Base-by-base conservation (phyloP, 768 basidiomycete genomes). In the Phaffia tasmanica region DNA sequence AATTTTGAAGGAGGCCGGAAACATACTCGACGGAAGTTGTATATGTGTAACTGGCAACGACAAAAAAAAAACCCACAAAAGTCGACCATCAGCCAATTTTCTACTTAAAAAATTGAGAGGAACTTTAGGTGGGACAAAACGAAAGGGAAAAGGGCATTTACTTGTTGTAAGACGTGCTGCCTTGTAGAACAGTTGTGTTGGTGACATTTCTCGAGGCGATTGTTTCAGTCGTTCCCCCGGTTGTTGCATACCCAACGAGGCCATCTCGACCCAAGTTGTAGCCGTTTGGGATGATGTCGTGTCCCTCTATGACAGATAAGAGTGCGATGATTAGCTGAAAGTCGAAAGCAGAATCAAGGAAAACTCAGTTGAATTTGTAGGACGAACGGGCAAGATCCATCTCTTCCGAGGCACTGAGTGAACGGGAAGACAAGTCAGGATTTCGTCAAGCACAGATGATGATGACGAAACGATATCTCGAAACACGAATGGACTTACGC, bases 201-300 rank as follows among this genome's bases (percentile, higher is more conserved):
- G 81, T 84, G 56, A 87, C 72, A 46, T 72, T 80, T 77, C 62
- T 86, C 78, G 55, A 42, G 21, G 49, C 63, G 19, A 57, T 65
- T 62, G 67, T 56, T 60, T 62, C 53, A 23, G 55, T 47, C 5
- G 35, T 42, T 42, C 35, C 35, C 4, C 35, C 35, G 35, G 80
- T 77, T 25, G 90, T 91, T 27, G 87, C 85, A 73, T 91, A 91
- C 25, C 87, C 88, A 30, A 93, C 78, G n/a, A 94, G 77, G 80
- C 83, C 87, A 73, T 95, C 90, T 30, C 91, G 85, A 18, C 85
- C 90, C 35, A 86, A 79, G 73, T 92, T 85, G 76, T 93, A 85
- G 8, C 84, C 62, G n/a, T 53, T 5, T 42, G 35, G 35, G 35
- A 42, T 11, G 35, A 42, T 42, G 11, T 42, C 35, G 11, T 42